These are phyloP conservation scores for Oxytropis ochrocephala DNA, from an alignment of 306 rosid genomes.

Conservation along the genomic window DNA sequence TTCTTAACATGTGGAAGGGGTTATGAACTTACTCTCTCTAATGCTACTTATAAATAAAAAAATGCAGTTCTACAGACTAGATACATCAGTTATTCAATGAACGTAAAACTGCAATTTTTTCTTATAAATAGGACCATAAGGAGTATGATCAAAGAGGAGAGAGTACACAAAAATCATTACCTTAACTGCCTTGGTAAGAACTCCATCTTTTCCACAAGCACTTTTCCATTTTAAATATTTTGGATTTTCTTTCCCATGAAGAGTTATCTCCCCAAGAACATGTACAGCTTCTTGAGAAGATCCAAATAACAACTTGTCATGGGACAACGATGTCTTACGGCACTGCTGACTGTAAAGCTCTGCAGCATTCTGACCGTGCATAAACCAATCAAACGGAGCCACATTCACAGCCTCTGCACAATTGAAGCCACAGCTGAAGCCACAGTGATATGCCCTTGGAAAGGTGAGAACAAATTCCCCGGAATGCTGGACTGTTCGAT, in stretches of 20 bases:
- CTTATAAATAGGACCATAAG: no score
- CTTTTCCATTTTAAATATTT: constrained; percentile 43
- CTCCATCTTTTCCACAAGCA: constrained; percentile 75
- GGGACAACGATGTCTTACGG: constrained; percentile 85
- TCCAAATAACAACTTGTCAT: constrained; percentile 76
- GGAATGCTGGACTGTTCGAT: constrained; percentile 59
- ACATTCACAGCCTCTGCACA: constrained; percentile 98
- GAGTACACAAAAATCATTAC: constrained; percentile 39
- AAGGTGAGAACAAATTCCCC: constrained; percentile 90
- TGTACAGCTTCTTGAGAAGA: constrained; percentile 63
- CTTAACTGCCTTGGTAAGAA: constrained; percentile 69
- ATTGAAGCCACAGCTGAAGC: constrained; percentile 92
- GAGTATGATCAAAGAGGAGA: background rate
- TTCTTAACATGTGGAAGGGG: background rate
- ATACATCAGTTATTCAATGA: no score
- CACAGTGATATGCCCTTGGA: constrained; percentile 93
- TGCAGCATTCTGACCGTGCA: constrained; percentile 81
- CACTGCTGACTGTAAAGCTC: constrained; percentile 79
- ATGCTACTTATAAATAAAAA: no score
- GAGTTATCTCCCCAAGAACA: constrained; percentile 41
- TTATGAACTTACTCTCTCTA: no score
- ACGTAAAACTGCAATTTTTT: no score
- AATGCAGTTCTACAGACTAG: no score
- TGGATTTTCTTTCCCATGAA: constrained; percentile 41
- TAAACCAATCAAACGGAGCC: constrained; percentile 93